Evolutionary conservation across 768 basidiomycete species (phyloP).

Genomic region (Mrakia frigida): DNA sequence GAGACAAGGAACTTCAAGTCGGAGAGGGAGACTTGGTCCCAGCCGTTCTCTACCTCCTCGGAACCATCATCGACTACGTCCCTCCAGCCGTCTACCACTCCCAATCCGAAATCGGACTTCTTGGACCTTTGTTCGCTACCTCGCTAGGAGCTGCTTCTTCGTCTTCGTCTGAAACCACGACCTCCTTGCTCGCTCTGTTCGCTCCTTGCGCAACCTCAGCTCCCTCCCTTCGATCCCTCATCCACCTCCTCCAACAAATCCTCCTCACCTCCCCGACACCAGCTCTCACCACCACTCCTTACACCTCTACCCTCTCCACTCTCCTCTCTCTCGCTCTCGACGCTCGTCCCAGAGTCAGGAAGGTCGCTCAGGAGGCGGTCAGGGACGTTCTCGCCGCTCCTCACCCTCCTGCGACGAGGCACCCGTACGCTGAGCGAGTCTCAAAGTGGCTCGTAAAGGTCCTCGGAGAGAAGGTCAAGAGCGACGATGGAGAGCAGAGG

Average conservation of each 20-base stretch:
- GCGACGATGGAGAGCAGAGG: conserved; percentile 60
- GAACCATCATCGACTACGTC: conserved; percentile 70
- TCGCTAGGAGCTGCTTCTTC: not conserved
- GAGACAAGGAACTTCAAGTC: conserved; percentile 45
- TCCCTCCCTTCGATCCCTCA: conserved; percentile 66
- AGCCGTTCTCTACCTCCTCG: conserved; percentile 76
- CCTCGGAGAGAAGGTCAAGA: conserved; percentile 61
- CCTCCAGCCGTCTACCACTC: conserved; percentile 72
- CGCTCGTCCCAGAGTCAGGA: conserved; percentile 87
- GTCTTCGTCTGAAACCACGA: not conserved
- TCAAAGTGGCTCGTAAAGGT: conserved; percentile 70
- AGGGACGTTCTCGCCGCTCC: conserved; percentile 69
- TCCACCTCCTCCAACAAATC: conserved; percentile 67
- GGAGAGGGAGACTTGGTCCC: conserved; percentile 72
- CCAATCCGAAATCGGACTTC: conserved; percentile 65
- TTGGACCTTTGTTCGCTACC: conserved; percentile 63
- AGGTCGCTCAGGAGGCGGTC: conserved; percentile 78
- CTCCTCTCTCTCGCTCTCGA: conserved; percentile 79
- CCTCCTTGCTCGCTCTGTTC: conserved; percentile 27
- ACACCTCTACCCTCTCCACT: conserved; percentile 74
- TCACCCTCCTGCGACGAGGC: conserved; percentile 64
- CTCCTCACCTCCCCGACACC: conserved; percentile 53
- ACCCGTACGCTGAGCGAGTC: conserved; percentile 80
- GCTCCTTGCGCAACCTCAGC: conserved; percentile 38
- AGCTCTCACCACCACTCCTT: conserved; percentile 58